A percentile compares a stretch with the other conserved stretches of the same genome.
Evolutionary conservation across 2,329 filamentous ascomycete species (phyloP).

Genomic region (Botryotinia narcissicola): DNA sequence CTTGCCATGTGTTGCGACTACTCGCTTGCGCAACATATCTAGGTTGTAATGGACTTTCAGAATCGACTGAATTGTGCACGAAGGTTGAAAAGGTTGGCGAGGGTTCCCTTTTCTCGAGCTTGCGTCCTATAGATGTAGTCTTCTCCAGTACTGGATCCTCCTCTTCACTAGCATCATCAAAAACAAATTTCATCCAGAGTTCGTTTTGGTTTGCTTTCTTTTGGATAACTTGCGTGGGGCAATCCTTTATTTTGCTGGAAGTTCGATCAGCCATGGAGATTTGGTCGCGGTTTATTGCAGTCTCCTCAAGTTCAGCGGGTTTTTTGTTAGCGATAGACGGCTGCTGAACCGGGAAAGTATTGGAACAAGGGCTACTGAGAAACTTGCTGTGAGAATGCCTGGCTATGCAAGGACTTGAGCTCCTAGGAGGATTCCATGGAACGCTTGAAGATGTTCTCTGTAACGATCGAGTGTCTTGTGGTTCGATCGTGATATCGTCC

Average conservation of each 20-base stretch:
- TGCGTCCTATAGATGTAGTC: too few relatives aligned
- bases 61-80: constrained; percentile 5
- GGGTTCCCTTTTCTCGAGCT: neutral
- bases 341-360: neutral
- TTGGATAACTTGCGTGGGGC: neutral
- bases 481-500: neutral
- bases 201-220: constrained; percentile 1
- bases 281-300: neutral
- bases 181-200: constrained; percentile 22
- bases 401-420: neutral
- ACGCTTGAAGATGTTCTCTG: constrained; percentile 10
- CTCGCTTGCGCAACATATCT: neutral
- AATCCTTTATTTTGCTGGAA: too few relatives aligned
- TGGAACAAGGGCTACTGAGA: too few relatives aligned
- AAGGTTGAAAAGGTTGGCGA: constrained; percentile 4
- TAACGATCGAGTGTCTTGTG: neutral
- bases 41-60: neutral
- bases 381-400: neutral
- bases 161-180: neutral
- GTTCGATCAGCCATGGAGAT: neutral
- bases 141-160: neutral
- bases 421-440: constrained; percentile 11
- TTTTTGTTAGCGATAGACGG: neutral
- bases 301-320: neutral
- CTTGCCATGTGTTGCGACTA: neutral